phyloP scores from a whole-genome alignment of 495 filamentous ascomycete genomes.

The Haplographium delicatum region DNA sequence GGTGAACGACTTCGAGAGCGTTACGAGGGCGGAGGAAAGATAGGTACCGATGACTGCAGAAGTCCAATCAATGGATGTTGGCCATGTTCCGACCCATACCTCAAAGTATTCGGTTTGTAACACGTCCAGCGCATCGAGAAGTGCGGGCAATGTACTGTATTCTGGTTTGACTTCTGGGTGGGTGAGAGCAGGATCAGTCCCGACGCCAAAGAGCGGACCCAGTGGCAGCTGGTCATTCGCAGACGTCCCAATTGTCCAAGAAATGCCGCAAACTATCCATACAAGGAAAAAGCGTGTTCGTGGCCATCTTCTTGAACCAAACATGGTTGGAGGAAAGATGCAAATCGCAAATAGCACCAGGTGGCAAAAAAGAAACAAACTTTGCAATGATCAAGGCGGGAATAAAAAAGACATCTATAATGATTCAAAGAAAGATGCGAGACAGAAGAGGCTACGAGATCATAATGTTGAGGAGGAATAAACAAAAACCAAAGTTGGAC shows the following conservation, averaged over 20 bases:
- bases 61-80: conserved; percentile 89
- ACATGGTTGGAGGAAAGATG: conserved; percentile 9
- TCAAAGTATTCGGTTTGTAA: conserved; percentile 78
- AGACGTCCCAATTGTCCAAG: neutral
- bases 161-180: neutral
- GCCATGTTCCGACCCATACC: conserved; percentile 77
- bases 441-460: conserved; percentile 6
- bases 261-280: neutral
- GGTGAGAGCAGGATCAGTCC: conserved; percentile 1
- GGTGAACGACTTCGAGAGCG: conserved; percentile 46
- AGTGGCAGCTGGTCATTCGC: neutral
- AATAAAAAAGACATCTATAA: conserved; percentile 24
- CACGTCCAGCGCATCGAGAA: conserved; percentile 59
- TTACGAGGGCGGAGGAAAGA: conserved; percentile 60
- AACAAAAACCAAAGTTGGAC: too few species aligned
- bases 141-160: conserved; percentile 20
- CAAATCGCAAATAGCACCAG: neutral
- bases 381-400: conserved; percentile 18
- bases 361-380: neutral
- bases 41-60: conserved; percentile 81
- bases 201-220: neutral
- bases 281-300: conserved; percentile 4
- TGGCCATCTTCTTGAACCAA: neutral
- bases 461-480: neutral
- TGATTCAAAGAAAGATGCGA: neutral